phyloP scores from a whole-genome alignment of 108 stramenopile genomes.

The Nitzschia inconspicua region DNA sequence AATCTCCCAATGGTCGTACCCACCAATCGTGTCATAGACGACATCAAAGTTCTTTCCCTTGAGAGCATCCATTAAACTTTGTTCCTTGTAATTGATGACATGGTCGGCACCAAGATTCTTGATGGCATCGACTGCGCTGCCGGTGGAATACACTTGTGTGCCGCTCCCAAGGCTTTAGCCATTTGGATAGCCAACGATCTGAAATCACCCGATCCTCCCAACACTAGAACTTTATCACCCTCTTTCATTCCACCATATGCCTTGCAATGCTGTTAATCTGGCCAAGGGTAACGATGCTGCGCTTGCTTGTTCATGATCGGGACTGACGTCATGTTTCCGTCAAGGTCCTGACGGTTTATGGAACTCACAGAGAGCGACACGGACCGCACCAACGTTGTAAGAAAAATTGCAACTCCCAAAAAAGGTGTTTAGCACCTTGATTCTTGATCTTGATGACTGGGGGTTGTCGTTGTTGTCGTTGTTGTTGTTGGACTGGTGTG shows the following conservation, averaged over 20 bases:
- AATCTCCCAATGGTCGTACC: slow-evolving; percentile 14
- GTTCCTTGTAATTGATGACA: slow-evolving; percentile 19
- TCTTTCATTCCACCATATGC: background rate
- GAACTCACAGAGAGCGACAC: no score
- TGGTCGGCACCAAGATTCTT: slow-evolving; percentile 26
- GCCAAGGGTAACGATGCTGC: slow-evolving; percentile 24
- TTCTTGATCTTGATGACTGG: no score
- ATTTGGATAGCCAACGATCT: slow-evolving; percentile 36
- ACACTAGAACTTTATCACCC: slow-evolving; percentile 26
- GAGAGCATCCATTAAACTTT: slow-evolving; percentile 7
- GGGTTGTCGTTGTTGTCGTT: no score
- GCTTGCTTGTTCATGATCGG: no score
- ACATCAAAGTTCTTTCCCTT: slow-evolving; percentile 22
- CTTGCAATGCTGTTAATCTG: slow-evolving; percentile 25
- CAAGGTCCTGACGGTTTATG: no score
- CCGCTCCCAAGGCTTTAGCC: slow-evolving; percentile 22
- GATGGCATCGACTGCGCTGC: slow-evolving; percentile 10
- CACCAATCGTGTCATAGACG: slow-evolving; percentile 20
- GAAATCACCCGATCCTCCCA: slow-evolving; percentile 38
- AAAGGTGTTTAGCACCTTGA: no score
- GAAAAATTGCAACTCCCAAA: no score
- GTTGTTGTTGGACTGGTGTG: no score
- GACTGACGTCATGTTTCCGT: no score
- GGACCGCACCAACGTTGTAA: no score
- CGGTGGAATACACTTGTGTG: slow-evolving; percentile 17